Base-by-base conservation (phyloP, 169 alveolate species). In the Plasmodium gallinaceum region DNA sequence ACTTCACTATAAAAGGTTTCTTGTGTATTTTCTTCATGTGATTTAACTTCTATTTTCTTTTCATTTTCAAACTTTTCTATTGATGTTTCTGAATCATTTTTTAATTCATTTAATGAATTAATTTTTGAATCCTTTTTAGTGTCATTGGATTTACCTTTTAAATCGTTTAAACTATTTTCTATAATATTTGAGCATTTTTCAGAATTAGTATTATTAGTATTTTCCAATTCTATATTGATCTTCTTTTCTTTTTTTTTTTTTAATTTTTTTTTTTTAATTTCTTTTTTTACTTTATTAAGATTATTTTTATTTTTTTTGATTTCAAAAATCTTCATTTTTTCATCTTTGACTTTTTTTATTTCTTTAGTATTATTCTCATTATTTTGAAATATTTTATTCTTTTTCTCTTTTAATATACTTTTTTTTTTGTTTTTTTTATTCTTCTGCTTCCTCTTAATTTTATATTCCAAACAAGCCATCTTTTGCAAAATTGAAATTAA, bases 1-100 rank as follows among this genome's bases (percentile, higher is more conserved):
- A 92, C 80, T 54, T 93, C 93, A 43, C 97, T 91, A 88, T 96
- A 97, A 46, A 69, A 69, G 14, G 18, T 22, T 46, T 69, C 78
- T 69, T 69, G 45, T 46, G 61, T 26, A 26, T 12, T 39, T 2
- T n/a, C 16, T 61, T 61, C 37, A 16, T n/a, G 7, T 7, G 70
- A 61, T 18, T 7, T 61, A 2, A 12, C 43, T 48, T 10, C 60
- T 10, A 3, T n/a, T 10, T n/a, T 48, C 3, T 10, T 12, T 48
- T 48, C 22, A 48, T 48, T 48, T 48, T 48, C 60, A 32, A 4
- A 32, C 4, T 32, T 4, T 4, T 32, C 39, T 32, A 32, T 32
- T 32, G 4, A 2, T 32, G 1, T 32, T 32, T 32, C 4, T 32
- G 39, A 32, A 32, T 32, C 39, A 32, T 32, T 32, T 32, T 32